A percentile compares a stretch with the other conserved stretches of the same genome.
Evolutionary conservation across 139 green algal species (phyloP).

Genomic region (Chlamydomonas schloesseri): DNA sequence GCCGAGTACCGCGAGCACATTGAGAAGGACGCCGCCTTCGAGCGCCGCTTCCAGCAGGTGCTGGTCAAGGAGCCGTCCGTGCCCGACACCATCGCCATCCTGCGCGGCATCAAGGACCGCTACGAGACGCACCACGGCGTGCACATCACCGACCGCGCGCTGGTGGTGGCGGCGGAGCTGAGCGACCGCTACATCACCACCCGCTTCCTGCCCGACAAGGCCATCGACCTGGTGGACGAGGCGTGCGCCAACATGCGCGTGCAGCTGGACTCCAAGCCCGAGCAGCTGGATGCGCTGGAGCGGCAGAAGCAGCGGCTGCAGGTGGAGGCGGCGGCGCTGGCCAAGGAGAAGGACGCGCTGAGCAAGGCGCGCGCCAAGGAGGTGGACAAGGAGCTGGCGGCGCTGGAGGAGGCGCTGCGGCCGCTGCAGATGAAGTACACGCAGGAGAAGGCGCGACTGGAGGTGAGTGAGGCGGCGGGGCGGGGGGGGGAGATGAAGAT

Average conservation of each 20-base stretch:
- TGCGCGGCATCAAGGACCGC: constrained; percentile 91
- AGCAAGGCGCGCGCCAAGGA: constrained; percentile 74
- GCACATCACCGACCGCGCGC: constrained; percentile 68
- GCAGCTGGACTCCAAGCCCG: constrained; percentile 73
- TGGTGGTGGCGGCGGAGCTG: constrained; percentile 74
- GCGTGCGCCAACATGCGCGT: constrained; percentile 65
- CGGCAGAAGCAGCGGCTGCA: constrained; percentile 74
- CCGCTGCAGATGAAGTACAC: constrained; percentile 86
- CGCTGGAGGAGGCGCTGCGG: constrained; percentile 81
- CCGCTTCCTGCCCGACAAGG: constrained; percentile 93
- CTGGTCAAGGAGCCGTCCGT: constrained; percentile 89
- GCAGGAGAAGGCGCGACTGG: constrained; percentile 83
- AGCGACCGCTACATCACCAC: constrained; percentile 69
- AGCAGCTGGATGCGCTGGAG: constrained; percentile 91
- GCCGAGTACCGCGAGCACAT: constrained; percentile 94
- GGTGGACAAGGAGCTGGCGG: constrained; percentile 73
- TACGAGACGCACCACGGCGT: constrained; percentile 72
- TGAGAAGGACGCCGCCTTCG: constrained; percentile 95
- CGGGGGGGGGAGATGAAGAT: too few relatives aligned
- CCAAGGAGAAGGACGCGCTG: constrained; percentile 89
- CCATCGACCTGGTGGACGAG: constrained; percentile 75
- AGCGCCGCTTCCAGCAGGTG: constrained; percentile 92
- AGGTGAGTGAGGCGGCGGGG: constrained; percentile 55
- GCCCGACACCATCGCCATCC: constrained; percentile 92
- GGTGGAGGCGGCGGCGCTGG: constrained; percentile 84